Evolutionary conservation across 129 eudicot genomes (phyloP), one percentile per base, ranked within the genome.

Genomic region (Scalesia atractyloides): DNA sequence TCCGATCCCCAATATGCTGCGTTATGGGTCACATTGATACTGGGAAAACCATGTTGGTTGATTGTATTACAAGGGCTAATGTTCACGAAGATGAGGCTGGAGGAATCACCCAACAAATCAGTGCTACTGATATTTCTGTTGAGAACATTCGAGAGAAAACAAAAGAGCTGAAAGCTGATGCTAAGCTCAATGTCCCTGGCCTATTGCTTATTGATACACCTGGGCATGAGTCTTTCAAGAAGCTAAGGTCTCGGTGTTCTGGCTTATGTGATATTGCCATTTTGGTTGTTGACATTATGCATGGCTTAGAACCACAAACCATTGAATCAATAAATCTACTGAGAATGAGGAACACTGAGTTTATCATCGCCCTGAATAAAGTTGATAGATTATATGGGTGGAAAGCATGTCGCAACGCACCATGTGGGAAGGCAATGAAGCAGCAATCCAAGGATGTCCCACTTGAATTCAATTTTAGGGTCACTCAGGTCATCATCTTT

Each of bases 231-330:
- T 82, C 95, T 15, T 92, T 92, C 73, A 85, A 92, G 16, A 92
- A 92, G 46, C 77, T 92, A 79, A 83, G 96, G 5, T 92, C 98
- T 51, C 86, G 98, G 49, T 96, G 96, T 52, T 92, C 98, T 10
- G 96, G 95, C 36, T 76, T 89, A 77, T 92, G 98, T 79, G 96
- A 92, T 80, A 82, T 89, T 76, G 96, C 95, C 1, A 87, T 92
- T 63, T 59, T 89, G 84, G 98, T 92, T 66, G 96, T 92, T 66
- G 95, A 92, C 75, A 89, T 92, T 54, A 89, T 92, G 98, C 96
- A 92, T 75, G 96, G 96, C 5, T 73, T 92, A 76, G 92, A 92
- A 64, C 98, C 92, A 22, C 98, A 93, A 37, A 93, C 98, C 18
- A 84, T 89, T 80, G 98, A 93, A 66, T 93, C 98, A 4, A 82